Percentiles rank a stretch among this genome's conserved stretches.
These are phyloP conservation scores for Pyronema domesticum DNA, from an alignment of 495 filamentous ascomycete genomes.

Conservation along the genomic window DNA sequence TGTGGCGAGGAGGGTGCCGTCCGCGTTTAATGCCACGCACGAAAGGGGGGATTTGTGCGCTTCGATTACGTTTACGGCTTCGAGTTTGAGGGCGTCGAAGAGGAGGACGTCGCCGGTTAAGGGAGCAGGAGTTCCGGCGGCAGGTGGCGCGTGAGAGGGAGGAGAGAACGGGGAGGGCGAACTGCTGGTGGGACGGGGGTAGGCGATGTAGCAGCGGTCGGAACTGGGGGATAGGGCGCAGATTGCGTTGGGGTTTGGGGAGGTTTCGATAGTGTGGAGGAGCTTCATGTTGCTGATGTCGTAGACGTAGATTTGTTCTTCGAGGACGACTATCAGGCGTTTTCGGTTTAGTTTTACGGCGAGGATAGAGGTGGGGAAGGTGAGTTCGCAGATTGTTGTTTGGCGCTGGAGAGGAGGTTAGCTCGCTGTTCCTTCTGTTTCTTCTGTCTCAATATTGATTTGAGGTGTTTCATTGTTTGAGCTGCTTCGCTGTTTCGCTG, in stretches of 20 bases:
- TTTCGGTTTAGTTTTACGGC: conserved; percentile 88
- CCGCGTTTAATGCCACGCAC: conserved; percentile 72
- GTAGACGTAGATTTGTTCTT: conserved; percentile 92
- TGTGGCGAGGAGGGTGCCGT: conserved; percentile 84
- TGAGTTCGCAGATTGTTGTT: conserved; percentile 96
- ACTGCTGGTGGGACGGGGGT: conserved; percentile 64
- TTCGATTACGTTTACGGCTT: conserved; percentile 84
- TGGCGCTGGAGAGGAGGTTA: conserved; percentile 40
- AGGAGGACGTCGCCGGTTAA: conserved; percentile 86
- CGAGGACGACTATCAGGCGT: conserved; percentile 75
- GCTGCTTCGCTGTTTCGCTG: neutral
- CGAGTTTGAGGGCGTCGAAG: conserved; percentile 68
- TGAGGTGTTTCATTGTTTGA: no score
- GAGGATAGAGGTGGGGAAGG: conserved; percentile 83
- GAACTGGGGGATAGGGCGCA: conserved; percentile 84
- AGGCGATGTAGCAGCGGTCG: conserved; percentile 87
- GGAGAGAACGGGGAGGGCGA: conserved; percentile 42
- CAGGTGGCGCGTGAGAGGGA: conserved; percentile 73
- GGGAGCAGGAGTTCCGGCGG: conserved; percentile 52
- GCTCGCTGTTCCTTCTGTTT: no score
- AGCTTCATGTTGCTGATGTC: conserved; percentile 97
- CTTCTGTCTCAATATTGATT: no score
- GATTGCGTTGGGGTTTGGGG: conserved; percentile 78
- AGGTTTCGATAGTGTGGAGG: conserved; percentile 75
- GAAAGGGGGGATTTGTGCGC: conserved; percentile 87